Conservation (phyloP, 2,329 filamentous ascomycete species). For the Pestalotiopsis sp. region DNA sequence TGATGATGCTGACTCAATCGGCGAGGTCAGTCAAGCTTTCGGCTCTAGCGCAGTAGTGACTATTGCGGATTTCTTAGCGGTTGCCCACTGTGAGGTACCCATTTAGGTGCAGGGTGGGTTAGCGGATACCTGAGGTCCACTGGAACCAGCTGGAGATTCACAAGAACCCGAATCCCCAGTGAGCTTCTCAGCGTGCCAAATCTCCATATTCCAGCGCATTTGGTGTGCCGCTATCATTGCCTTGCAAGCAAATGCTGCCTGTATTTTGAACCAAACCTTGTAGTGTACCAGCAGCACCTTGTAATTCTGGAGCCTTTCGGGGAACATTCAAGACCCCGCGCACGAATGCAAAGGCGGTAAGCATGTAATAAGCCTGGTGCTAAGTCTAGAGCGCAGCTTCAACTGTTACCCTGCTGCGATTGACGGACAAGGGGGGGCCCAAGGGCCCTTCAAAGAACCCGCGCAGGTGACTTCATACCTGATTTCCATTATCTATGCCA, state of each 20-base stretch:
- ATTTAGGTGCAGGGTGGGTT: background rate
- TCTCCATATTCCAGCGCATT: background rate
- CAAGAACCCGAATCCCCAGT: no score
- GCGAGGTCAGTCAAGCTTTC: background rate
- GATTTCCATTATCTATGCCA: background rate
- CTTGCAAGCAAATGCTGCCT: no score
- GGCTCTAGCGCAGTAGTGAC: background rate
- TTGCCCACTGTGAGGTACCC: background rate
- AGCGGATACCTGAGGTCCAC: no score
- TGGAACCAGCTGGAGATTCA: no score
- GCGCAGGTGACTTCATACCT: constrained; percentile 10
- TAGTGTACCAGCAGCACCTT: background rate
- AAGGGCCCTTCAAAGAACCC: background rate
- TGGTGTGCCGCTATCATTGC: background rate
- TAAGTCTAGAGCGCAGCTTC: background rate
- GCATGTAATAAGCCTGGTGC: background rate
- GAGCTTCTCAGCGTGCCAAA: no score
- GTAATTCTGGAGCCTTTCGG: background rate
- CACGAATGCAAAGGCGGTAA: background rate
- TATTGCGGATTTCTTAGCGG: constrained; percentile 1
- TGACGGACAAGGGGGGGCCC: background rate
- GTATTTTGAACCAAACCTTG: background rate
- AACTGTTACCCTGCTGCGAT: background rate
- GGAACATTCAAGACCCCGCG: background rate
- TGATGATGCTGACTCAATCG: constrained; percentile 7